Conservation (phyloP, 768 basidiomycete species). For the Wakefieldia striispora region DNA sequence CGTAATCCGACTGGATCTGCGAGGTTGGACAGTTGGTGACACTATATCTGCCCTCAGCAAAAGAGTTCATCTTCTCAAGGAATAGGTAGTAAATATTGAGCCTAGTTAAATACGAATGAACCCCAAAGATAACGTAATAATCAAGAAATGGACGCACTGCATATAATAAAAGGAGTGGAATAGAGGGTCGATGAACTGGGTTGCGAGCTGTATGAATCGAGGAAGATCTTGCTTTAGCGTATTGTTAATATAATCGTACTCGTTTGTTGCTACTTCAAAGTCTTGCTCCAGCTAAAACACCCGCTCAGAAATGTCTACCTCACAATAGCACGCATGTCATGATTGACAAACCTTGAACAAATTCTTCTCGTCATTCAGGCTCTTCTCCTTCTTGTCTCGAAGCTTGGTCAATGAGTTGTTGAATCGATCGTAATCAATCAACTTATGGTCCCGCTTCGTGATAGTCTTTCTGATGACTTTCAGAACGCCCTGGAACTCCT, state of each 20-base stretch:
- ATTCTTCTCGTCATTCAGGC: slow-evolving; percentile 93
- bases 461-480: slow-evolving; percentile 92
- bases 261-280: slow-evolving; percentile 86
- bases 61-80: slow-evolving; percentile 89
- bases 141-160: slow-evolving; percentile 65
- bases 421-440: slow-evolving; percentile 92
- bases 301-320: not conserved
- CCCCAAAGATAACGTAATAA: not conserved
- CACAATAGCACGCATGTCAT: not conserved
- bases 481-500: slow-evolving; percentile 83
- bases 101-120: slow-evolving; percentile 38
- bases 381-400: slow-evolving; percentile 98
- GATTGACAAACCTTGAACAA: slow-evolving; percentile 74
- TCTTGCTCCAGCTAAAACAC: slow-evolving; percentile 83
- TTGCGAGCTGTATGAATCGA: slow-evolving; percentile 84
- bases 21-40: slow-evolving; percentile 59
- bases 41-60: slow-evolving; percentile 78
- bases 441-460: slow-evolving; percentile 96
- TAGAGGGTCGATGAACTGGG: slow-evolving; percentile 92
- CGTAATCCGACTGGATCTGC: slow-evolving; percentile 75
- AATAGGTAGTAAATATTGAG: slow-evolving; percentile 93
- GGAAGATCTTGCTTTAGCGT: slow-evolving; percentile 90
- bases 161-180: slow-evolving; percentile 99
- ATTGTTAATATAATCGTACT: slow-evolving; percentile 91
- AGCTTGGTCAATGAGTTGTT: slow-evolving; percentile 95